These are phyloP conservation scores for Irpex sp. DNA, from an alignment of 1,284 basidiomycete species.

Conservation along the genomic window DNA sequence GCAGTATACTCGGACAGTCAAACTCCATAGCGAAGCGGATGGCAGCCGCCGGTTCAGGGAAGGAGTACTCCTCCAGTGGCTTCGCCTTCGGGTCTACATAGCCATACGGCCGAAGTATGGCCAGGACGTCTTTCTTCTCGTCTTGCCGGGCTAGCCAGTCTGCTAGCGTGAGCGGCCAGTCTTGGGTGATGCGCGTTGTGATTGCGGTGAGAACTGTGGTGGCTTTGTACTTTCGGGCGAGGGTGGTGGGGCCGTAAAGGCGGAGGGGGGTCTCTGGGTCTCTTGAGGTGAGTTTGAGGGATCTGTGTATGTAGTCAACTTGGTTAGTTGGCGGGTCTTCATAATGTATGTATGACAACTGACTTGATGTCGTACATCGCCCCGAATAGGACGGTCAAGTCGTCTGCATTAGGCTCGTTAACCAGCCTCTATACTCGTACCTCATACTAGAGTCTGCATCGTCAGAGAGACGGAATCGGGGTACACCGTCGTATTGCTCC, in stretches of 20 bases:
- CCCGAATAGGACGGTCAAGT: background rate
- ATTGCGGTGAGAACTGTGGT: background rate
- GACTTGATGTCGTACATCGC: slow-evolving; percentile 1
- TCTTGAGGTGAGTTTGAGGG: background rate
- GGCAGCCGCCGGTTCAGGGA: slow-evolving; percentile 2
- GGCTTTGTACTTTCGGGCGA: slow-evolving; percentile 1
- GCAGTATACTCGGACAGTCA: slow-evolving; percentile 1
- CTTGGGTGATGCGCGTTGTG: background rate
- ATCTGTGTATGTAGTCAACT: background rate
- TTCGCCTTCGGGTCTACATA: background rate
- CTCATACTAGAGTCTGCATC: too few relatives aligned
- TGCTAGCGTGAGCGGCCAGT: background rate
- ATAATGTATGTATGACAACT: background rate
- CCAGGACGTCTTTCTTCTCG: background rate
- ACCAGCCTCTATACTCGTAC: too few relatives aligned
- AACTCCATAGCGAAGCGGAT: slow-evolving; percentile 4
- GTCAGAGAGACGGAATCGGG: background rate
- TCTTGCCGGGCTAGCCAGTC: background rate
- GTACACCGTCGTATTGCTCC: slow-evolving; percentile 4
- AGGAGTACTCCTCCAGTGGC: background rate
- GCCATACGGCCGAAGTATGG: too few relatives aligned
- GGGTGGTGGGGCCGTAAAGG: background rate
- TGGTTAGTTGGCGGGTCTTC: background rate
- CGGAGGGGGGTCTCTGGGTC: background rate
- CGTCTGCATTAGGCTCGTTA: too few relatives aligned